phyloP scores from a whole-genome alignment of 257 asterid genomes.

The Rubia yunnanensis region DNA sequence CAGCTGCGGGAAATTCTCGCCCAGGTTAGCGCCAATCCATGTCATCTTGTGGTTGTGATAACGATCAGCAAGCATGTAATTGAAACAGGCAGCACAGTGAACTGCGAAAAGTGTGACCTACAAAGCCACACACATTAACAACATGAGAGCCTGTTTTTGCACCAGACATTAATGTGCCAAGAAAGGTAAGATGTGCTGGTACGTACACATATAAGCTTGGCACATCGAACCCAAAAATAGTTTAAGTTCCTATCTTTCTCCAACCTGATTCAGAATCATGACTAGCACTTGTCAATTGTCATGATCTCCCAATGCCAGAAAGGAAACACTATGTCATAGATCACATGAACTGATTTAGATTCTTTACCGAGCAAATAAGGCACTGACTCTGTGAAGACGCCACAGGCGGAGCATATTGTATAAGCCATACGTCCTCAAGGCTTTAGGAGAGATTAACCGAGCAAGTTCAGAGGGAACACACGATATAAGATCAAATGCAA shows the following conservation, averaged over 20 bases:
- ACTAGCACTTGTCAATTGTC: background rate
- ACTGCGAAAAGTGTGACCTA: constrained; percentile 94
- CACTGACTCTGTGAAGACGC: constrained; percentile 87
- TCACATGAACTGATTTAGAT: too few species aligned
- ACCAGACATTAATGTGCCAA: background rate
- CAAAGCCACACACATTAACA: constrained; percentile 7
- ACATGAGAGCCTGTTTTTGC: background rate
- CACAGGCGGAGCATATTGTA: constrained; percentile 88
- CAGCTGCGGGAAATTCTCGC: constrained; percentile 32
- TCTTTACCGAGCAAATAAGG: constrained; percentile 64
- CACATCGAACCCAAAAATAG: constrained; percentile 88
- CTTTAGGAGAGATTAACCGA: constrained; percentile 41
- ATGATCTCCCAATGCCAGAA: background rate
- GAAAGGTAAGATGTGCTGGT: background rate
- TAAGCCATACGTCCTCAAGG: constrained; percentile 50
- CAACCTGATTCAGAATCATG: constrained; percentile 36
- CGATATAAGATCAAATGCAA: constrained; percentile 59
- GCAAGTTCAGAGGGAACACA: constrained; percentile 77
- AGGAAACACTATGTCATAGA: background rate
- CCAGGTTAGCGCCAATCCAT: constrained; percentile 79
- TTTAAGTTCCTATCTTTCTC: constrained; percentile 86
- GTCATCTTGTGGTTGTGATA: constrained; percentile 52
- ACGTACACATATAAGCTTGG: constrained; percentile 82
- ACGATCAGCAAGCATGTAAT: constrained; percentile 70
- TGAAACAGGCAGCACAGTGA: constrained; percentile 92